Conservation (phyloP, 176 grass and related monocot species). For the Hyparrhenia diplandra region DNA sequence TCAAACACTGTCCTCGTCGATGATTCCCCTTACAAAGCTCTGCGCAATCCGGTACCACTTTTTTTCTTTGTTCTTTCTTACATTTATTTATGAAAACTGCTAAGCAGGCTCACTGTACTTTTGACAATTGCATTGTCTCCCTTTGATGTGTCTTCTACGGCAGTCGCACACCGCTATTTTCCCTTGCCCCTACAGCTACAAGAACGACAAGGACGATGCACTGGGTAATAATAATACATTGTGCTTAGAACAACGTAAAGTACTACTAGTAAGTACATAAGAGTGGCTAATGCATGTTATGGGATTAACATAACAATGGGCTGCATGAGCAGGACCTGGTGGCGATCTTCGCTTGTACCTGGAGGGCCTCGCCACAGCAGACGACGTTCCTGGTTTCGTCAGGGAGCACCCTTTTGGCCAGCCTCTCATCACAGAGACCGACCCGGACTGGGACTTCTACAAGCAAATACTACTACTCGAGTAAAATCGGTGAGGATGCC, state of each 20-base stretch:
- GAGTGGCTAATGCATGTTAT: too few species aligned
- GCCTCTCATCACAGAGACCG: conserved; percentile 44
- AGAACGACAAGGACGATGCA: conserved; percentile 43
- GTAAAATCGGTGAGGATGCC: too few species aligned
- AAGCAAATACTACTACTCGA: conserved; percentile 32
- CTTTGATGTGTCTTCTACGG: too few species aligned
- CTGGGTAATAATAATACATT: conserved; percentile 60
- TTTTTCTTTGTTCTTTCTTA: background rate
- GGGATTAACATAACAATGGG: too few species aligned
- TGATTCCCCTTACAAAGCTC: too few species aligned
- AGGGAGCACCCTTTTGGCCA: conserved; percentile 69
- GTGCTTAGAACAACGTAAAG: too few species aligned
- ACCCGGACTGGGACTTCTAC: conserved; percentile 61
- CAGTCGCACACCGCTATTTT: conserved; percentile 81
- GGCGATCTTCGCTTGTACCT: conserved; percentile 74
- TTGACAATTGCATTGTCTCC: too few species aligned
- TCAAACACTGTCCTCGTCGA: too few species aligned
- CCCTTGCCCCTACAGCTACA: conserved; percentile 44
- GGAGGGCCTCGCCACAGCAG: conserved; percentile 44
- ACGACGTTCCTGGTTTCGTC: conserved; percentile 60
- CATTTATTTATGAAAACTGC: too few species aligned
- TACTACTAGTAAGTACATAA: too few species aligned
- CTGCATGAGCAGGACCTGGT: conserved; percentile 34
- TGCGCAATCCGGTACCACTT: conserved; percentile 43
- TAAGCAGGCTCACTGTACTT: too few species aligned